phyloP scores from a whole-genome alignment of 2,329 filamentous ascomycete genomes.

The Fusarium circinatum region DNA sequence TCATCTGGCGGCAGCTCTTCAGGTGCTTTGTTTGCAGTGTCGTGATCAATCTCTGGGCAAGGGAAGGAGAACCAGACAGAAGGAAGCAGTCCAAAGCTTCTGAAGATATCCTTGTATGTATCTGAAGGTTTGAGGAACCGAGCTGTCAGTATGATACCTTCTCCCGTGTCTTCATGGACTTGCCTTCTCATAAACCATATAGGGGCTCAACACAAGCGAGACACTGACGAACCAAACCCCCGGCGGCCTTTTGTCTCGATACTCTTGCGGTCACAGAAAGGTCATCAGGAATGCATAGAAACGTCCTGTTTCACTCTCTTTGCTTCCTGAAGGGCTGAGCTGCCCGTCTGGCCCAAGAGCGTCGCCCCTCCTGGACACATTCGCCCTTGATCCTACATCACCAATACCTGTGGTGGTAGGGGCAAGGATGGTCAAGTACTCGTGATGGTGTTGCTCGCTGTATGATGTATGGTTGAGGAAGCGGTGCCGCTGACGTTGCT shows the following conservation, averaged over 20 bases:
- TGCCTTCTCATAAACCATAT: background rate
- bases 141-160: background rate
- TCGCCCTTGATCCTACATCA: background rate
- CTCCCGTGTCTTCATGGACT: background rate
- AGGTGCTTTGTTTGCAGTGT: background rate
- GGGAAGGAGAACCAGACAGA: background rate
- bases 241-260: background rate
- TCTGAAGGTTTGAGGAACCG: background rate
- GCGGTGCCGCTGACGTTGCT: background rate
- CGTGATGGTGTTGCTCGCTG: background rate
- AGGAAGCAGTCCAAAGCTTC: background rate
- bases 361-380: too few species aligned
- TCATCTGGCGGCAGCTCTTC: background rate
- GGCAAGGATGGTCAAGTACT: fast-evolving
- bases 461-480: fast-evolving
- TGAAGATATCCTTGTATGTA: background rate
- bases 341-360: background rate
- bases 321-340: background rate
- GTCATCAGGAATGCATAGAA: background rate
- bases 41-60: background rate
- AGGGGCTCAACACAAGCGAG: background rate
- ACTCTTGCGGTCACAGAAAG: fast-evolving
- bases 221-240: background rate
- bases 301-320: background rate
- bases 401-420: fast-evolving